Base-by-base conservation (phyloP, 345 rosid species). In the Fremontodendron californicum region DNA sequence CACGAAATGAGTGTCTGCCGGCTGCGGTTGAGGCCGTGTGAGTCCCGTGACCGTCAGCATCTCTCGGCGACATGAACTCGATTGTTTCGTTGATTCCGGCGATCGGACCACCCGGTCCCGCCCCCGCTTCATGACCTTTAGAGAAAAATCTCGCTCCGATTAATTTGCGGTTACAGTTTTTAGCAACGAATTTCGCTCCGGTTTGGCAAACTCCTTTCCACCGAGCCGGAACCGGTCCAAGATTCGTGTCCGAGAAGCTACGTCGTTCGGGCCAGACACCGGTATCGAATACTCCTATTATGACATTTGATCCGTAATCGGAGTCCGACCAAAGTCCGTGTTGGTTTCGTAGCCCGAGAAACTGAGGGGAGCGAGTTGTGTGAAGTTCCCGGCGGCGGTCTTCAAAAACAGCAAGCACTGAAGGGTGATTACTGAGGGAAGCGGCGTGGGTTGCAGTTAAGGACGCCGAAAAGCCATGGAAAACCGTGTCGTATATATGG, bases 361-460 rank as follows among this genome's bases (percentile, higher is more conserved):
- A 94, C 81, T 94, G 97, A 7, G 98, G 98, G 51, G 98, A 94
- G 9, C 98, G 90, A 6, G 98, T 94, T 67, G 98, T 93, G 83
- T 93, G 97, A 70, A 91, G 98, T 25, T 86, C 55, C 6, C 97
- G 90, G 63, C 97, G 94, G 1, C 79, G 88, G 76, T 94, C 98
- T 70, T 89, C 91, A 39, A 91, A 78, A 33, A 88, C 89, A 4
- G 92, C 84, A 76, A 94, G 95, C 18, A 94, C 87, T 0, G 95
- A 75, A 1, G 98, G 95, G 80, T 89, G 92, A 1, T 75, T 78
- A 31, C 84, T 75, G 70, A 94, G 88, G 37, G 75, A 69, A 37
- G 81, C 81, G 46, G 90, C 90, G 31, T 84, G 81, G 18, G 82
- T 70, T 0, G 87, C 81, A 18, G 90, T 80, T 1, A 93, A 73